A percentile compares a stretch with the other conserved stretches of the same genome.
phyloP scores from a whole-genome alignment of 108 stramenopile species.

The Nitzschia sp. region DNA sequence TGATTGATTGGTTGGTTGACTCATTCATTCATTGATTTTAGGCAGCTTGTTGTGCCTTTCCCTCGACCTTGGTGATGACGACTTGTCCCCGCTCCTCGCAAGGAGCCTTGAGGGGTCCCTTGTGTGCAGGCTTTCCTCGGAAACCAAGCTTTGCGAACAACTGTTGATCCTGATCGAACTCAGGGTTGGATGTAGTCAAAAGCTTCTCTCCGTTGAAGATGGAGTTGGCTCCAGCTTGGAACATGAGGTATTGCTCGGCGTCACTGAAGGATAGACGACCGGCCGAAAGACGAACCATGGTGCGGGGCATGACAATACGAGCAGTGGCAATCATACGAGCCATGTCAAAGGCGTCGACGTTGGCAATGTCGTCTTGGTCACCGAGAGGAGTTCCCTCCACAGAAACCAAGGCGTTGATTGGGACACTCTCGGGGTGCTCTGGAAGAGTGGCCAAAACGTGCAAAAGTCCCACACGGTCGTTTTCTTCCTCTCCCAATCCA shows the following conservation, averaged over 20 bases:
- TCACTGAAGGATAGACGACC: slow-evolving; percentile 92
- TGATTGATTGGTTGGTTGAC: too few relatives aligned
- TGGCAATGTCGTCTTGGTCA: slow-evolving; percentile 73
- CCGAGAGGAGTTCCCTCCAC: slow-evolving; percentile 92
- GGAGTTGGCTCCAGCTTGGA: slow-evolving; percentile 96
- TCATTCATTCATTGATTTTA: too few relatives aligned
- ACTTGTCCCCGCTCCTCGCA: slow-evolving; percentile 65
- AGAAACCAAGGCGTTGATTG: slow-evolving; percentile 93
- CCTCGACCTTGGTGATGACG: slow-evolving; percentile 55
- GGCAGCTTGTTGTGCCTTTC: background rate
- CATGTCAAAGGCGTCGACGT: slow-evolving; percentile 94
- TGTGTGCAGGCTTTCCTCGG: slow-evolving; percentile 88
- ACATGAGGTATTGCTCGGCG: slow-evolving; percentile 96
- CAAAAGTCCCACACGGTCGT: slow-evolving; percentile 91
- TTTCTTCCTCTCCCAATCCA: slow-evolving; percentile 91
- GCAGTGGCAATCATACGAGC: slow-evolving; percentile 97
- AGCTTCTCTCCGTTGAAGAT: slow-evolving; percentile 98
- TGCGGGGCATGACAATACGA: slow-evolving; percentile 94
- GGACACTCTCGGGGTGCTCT: slow-evolving; percentile 96
- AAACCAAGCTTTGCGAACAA: slow-evolving; percentile 91
- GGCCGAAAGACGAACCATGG: slow-evolving; percentile 96
- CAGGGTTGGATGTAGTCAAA: slow-evolving; percentile 92
- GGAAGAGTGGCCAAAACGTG: slow-evolving; percentile 93
- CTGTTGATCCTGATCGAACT: slow-evolving; percentile 85
- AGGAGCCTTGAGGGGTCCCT: slow-evolving; percentile 79